Conservation (phyloP, 2,329 filamentous ascomycete species). For the Pyricularia grisea region DNA sequence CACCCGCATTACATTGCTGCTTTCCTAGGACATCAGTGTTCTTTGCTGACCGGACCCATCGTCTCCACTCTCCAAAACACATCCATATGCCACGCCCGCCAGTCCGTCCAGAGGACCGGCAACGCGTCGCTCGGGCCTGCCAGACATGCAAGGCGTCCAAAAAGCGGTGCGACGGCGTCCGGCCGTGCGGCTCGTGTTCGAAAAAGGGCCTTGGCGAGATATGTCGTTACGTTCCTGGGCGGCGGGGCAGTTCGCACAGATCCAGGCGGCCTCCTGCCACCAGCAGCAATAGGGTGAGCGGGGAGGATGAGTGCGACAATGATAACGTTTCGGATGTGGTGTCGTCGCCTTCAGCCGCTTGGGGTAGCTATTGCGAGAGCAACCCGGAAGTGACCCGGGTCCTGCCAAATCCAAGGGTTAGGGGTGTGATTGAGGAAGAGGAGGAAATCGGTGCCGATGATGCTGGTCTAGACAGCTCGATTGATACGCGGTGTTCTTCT, state of each 20-base stretch:
- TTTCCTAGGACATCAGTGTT: too few relatives aligned
- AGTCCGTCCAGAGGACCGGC: slow-evolving; percentile 6
- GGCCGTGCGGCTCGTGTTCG: slow-evolving; percentile 5
- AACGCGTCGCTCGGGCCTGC: slow-evolving; percentile 8
- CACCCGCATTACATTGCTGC: not conserved
- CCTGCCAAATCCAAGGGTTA: not conserved
- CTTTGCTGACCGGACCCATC: not conserved
- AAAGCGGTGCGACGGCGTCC: slow-evolving; percentile 8
- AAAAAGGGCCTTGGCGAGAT: not conserved
- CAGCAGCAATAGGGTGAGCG: not conserved
- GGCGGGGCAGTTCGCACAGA: not conserved
- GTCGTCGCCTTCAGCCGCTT: not conserved
- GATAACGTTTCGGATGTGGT: not conserved
- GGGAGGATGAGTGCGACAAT: not conserved
- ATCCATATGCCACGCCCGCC: not conserved
- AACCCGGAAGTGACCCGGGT: not conserved
- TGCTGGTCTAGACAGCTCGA: not conserved
- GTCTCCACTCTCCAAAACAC: not conserved
- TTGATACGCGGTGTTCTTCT: not conserved
- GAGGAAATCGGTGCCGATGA: not conserved
- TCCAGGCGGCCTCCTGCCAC: not conserved
- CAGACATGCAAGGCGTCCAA: slow-evolving; percentile 8
- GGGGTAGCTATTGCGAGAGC: not conserved
- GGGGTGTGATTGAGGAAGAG: not conserved
- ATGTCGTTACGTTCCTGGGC: not conserved